These are phyloP conservation scores for Trichoderma citrinoviride DNA, from an alignment of 2,329 filamentous ascomycete genomes.

Conservation along the genomic window DNA sequence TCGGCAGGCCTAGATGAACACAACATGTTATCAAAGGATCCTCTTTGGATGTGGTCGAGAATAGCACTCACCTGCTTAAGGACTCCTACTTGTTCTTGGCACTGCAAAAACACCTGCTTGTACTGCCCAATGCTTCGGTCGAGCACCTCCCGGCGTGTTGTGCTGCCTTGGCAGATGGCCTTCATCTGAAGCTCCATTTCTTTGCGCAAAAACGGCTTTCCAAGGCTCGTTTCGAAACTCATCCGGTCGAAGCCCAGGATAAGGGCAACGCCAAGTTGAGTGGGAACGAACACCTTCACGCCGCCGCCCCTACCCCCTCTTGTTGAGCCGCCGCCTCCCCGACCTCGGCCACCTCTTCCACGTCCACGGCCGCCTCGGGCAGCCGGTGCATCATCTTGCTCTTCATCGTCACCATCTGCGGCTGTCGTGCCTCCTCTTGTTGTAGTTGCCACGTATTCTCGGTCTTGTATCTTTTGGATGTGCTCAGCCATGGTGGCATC, in stretches of 20 bases:
- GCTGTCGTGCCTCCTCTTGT: constrained; percentile 43
- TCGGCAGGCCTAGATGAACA: constrained; percentile 35
- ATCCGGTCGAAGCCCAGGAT: constrained; percentile 95
- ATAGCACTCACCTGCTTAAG: constrained; percentile 55
- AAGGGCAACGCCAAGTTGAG: constrained; percentile 82
- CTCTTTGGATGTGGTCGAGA: background rate
- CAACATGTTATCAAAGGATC: background rate
- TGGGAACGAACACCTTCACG: constrained; percentile 88
- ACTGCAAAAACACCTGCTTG: constrained; percentile 78
- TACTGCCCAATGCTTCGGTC: constrained; percentile 84
- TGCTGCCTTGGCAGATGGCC: constrained; percentile 86
- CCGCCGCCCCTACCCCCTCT: constrained; percentile 45
- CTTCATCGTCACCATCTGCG: constrained; percentile 42
- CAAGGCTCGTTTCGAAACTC: constrained; percentile 86
- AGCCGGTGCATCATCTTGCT: constrained; percentile 37
- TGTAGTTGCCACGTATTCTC: constrained; percentile 75
- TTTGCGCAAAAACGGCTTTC: constrained; percentile 93
- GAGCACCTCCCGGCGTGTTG: constrained; percentile 71
- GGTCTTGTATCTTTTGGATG: constrained; percentile 89
- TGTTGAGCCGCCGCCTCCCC: constrained; percentile 41
- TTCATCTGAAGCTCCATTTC: constrained; percentile 99
- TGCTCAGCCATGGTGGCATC: constrained; percentile 99
- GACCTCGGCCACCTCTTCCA: constrained; percentile 43
- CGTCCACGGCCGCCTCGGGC: constrained; percentile 49
- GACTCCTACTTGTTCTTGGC: constrained; percentile 69